Evolutionary conservation across 768 basidiomycete genomes (phyloP), one percentile per base, ranked within the genome.

Genomic region (Suillus subluteus): DNA sequence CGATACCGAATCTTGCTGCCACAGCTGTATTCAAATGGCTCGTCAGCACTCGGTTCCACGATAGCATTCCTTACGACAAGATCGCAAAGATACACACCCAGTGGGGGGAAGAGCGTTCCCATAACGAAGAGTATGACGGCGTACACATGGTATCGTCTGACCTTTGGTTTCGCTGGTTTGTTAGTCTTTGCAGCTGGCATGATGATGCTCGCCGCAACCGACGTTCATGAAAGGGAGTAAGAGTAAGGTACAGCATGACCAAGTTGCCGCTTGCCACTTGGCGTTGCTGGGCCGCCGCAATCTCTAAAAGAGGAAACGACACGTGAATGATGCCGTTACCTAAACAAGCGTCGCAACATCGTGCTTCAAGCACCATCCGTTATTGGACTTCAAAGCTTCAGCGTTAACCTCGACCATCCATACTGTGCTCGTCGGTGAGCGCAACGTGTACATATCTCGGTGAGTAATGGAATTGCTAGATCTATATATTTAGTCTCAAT

Each of bases 1-100:
- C 95, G 71, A 97, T 87, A 38, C 96, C 96, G 75, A 98, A 98
- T 65, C 96, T 86, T 30, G 94, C 91, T 6, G 95, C 96, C 38
- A 98, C 96, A 67, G 96, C 96, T 98, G 74, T 4, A 65, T 54
- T 48, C 52, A 67, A 66, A 64, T 62, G 58, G 35, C 40, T 54
- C 3, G 56, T 69, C 65, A 66, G 65, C 12, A 56, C 21, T 35
- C 2, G 2, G 4, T 18, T 55, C 12, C 21, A 30, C 58, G 48
- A 46, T 35, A 46, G 52, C 41, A 62, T 18, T 44, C 15, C 35
- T 11, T 35, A 54, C 7, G 52, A 54, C 26, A 13, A 13, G 38
- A 5, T n/a, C 2, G 18, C 13, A 21, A 3, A 46, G 18, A 6
- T 16, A 75, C 86, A 63, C 58, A 96, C 96, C 96, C 37, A 98